Base-by-base conservation (phyloP, 108 stramenopile genomes). In the Discostella pseudostelligera region DNA sequence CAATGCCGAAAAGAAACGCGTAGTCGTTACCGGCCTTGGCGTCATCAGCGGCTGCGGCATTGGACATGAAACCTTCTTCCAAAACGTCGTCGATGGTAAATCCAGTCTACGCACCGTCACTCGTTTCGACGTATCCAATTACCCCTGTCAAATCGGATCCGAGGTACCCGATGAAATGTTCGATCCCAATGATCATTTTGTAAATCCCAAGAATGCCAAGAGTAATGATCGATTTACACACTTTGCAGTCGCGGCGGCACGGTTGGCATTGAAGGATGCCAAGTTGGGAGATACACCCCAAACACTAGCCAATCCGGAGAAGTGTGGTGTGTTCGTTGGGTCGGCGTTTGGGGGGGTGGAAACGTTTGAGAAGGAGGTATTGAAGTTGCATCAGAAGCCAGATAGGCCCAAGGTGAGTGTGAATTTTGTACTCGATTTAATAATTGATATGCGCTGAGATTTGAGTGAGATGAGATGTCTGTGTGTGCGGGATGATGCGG, bases 201-300 rank as follows among this genome's bases (percentile, higher is more conserved):
- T 43, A 17, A 92, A 92, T 58, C 87, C 88, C 37, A 98, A 98
- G 76, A 93, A 87, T 62, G 82, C 85, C 61, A 87, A 85, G 67
- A 85, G 83, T 61, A 97, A 98, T 61, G 97, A 96, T 82, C 78
- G 96, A 10, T 96, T 81, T 60, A 98, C 97, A n/a, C 97, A 98
- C 62, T 89, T 98, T 56, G 96, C 95, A 21, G 92, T 98, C 16
- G 95, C 95, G 7, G 92, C 95, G 26, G 86, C 95, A 1, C 70
- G 87, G 29, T 82, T 86, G 59, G 96, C 97, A 7, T 56, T 96
- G 55, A 78, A 86, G 59, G 97, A 97, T 83, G 96, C 87, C 3
- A 69, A 63, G 29, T 26, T 97, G 46, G 82, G 95, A 32, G 83
- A 89, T 72, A 84, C 87, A 13, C 88, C 88, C 11, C 87, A 92